These are phyloP conservation scores for Hyaloperonospora brassicae DNA, from an alignment of 352 stramenopile species.

Conservation along the genomic window DNA sequence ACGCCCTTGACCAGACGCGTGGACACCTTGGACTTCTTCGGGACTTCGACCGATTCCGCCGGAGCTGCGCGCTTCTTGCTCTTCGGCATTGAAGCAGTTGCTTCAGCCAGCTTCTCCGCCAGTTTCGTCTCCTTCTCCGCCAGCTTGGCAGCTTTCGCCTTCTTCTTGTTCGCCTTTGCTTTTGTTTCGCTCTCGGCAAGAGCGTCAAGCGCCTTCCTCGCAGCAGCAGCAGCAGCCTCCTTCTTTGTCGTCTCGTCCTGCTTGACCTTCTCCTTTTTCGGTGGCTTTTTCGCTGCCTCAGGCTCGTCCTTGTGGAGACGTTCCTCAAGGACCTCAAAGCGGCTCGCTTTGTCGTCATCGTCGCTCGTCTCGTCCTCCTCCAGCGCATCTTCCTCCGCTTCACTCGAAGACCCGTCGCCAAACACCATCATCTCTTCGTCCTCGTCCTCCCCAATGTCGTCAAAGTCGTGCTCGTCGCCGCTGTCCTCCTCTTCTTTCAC, in stretches of 20 bases:
- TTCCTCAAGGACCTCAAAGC: slow-evolving; percentile 77
- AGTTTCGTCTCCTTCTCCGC: slow-evolving; percentile 44
- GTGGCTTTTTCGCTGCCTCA: slow-evolving; percentile 27
- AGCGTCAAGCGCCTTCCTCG: slow-evolving; percentile 26
- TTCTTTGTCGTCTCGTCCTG: slow-evolving; percentile 24
- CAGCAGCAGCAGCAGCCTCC: not conserved
- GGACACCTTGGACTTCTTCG: slow-evolving; percentile 69
- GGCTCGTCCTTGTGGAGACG: slow-evolving; percentile 41
- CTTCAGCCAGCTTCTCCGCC: slow-evolving; percentile 44
- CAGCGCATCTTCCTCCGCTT: slow-evolving; percentile 18
- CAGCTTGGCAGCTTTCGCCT: slow-evolving; percentile 19
- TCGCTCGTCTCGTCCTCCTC: slow-evolving; percentile 39
- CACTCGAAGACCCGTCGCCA: slow-evolving; percentile 26
- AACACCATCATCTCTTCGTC: slow-evolving; percentile 77
- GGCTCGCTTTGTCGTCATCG: slow-evolving; percentile 33
- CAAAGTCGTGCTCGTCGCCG: slow-evolving; percentile 50
- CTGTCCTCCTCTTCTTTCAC: slow-evolving; percentile 63
- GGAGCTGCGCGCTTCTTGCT: slow-evolving; percentile 65
- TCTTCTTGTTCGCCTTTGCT: slow-evolving; percentile 32
- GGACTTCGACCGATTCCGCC: slow-evolving; percentile 48
- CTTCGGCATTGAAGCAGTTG: slow-evolving; percentile 28
- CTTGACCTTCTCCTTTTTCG: slow-evolving; percentile 30
- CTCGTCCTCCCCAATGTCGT: slow-evolving; percentile 34
- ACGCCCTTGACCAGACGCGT: slow-evolving; percentile 68
- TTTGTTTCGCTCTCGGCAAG: slow-evolving; percentile 25